These are phyloP conservation scores for Phylloboletellus chloephorus DNA, from an alignment of 1,284 basidiomycete genomes.

Conservation along the genomic window DNA sequence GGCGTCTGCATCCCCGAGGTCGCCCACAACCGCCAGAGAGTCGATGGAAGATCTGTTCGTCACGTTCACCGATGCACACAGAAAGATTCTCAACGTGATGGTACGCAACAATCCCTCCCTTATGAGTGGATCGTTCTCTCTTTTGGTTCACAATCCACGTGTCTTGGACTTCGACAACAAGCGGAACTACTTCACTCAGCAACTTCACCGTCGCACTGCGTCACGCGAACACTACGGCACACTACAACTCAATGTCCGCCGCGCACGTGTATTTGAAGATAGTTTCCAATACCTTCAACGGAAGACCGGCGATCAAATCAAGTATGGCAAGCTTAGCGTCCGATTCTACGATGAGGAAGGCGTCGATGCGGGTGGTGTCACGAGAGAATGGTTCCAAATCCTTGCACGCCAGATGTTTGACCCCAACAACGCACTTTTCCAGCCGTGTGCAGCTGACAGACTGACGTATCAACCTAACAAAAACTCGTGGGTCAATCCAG, in stretches of 20 bases:
- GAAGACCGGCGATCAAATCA: constrained; percentile 93
- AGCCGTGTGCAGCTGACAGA: constrained; percentile 92
- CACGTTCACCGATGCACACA: constrained; percentile 89
- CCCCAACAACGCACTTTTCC: constrained; percentile 98
- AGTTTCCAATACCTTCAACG: constrained; percentile 91
- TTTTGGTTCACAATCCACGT: constrained; percentile 92
- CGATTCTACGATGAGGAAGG: constrained; percentile 98
- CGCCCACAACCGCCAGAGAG: constrained; percentile 60
- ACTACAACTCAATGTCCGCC: constrained; percentile 88
- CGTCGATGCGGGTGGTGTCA: constrained; percentile 97
- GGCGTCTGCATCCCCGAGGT: constrained; percentile 59
- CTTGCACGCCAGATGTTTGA: constrained; percentile 99
- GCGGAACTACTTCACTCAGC: constrained; percentile 96
- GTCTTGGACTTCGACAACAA: constrained; percentile 99
- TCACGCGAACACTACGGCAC: constrained; percentile 78
- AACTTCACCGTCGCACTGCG: constrained; percentile 83
- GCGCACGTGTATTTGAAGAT: constrained; percentile 94
- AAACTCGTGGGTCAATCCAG: constrained; percentile 89
- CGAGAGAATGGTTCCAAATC: constrained; percentile 98
- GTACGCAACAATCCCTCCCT: constrained; percentile 96
- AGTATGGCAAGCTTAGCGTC: constrained; percentile 95
- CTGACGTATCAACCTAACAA: constrained; percentile 97
- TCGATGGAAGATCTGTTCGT: constrained; percentile 88
- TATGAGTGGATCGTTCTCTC: constrained; percentile 97
- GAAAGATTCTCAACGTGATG: constrained; percentile 95